Percentiles rank a stretch among this genome's conserved stretches.
Conservation (phyloP, 345 rosid genomes). For the Erodium maritimum region DNA sequence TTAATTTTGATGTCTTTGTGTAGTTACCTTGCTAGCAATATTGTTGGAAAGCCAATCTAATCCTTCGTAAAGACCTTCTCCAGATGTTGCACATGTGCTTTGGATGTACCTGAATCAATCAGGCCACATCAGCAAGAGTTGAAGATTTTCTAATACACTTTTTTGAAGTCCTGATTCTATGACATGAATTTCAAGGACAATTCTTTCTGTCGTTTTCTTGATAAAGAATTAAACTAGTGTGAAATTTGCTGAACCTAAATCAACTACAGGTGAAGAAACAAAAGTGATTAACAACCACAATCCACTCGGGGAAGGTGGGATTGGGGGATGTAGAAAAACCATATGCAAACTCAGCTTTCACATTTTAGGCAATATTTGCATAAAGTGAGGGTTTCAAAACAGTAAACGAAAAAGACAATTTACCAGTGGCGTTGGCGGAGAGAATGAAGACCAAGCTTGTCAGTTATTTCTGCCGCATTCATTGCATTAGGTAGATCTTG, state of each 20-base stretch:
- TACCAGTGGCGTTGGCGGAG: conserved; percentile 92
- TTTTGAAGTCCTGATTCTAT: not conserved
- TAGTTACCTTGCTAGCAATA: conserved; percentile 38
- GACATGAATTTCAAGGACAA: not conserved
- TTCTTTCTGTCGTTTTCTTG: not conserved
- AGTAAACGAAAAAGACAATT: not conserved
- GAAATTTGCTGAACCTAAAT: not conserved
- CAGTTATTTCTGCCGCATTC: conserved; percentile 94
- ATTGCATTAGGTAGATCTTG: conserved; percentile 94
- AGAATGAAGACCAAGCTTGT: conserved; percentile 89
- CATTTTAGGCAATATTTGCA: not conserved
- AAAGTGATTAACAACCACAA: no score
- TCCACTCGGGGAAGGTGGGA: not conserved
- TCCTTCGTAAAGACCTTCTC: conserved; percentile 79
- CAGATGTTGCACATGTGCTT: conserved; percentile 73
- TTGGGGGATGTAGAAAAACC: not conserved
- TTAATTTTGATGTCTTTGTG: no score
- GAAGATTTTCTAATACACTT: not conserved
- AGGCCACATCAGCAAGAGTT: not conserved
- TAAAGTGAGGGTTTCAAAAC: not conserved
- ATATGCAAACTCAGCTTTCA: not conserved
- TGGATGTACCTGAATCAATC: conserved; percentile 59
- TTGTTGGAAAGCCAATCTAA: conserved; percentile 82
- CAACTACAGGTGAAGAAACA: no score
- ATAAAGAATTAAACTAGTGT: not conserved